These are phyloP conservation scores for Stylonectria norvegica DNA, from an alignment of 2,329 filamentous ascomycete genomes.

Conservation along the genomic window DNA sequence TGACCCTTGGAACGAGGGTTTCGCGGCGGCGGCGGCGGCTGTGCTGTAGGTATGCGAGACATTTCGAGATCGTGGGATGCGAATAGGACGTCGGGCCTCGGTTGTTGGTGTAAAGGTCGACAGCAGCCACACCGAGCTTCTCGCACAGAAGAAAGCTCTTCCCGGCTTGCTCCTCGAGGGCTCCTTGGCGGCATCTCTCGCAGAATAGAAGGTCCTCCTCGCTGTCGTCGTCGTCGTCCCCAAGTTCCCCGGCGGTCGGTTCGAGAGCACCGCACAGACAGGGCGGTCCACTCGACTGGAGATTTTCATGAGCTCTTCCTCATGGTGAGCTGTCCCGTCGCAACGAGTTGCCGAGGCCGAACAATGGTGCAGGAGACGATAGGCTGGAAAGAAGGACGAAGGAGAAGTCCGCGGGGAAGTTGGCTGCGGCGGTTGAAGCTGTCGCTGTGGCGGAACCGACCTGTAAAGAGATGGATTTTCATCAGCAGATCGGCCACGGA, in stretches of 20 bases:
- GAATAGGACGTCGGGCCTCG: conserved; percentile 15
- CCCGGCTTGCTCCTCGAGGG: conserved; percentile 10
- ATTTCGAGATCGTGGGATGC: conserved; percentile 17
- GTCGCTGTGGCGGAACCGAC: conserved; percentile 17
- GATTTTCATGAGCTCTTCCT: conserved; percentile 58
- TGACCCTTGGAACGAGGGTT: conserved; percentile 10
- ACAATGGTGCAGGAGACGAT: conserved; percentile 3
- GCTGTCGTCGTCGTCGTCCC: conserved; percentile 15
- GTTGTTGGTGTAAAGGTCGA: conserved; percentile 37
- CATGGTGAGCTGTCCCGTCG: conserved; percentile 38
- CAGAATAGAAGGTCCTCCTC: conserved; percentile 26
- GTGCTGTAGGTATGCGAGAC: conserved; percentile 25
- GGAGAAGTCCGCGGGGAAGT: conserved; percentile 18
- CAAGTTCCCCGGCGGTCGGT: conserved; percentile 37
- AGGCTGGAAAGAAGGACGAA: background rate
- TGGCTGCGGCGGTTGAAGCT: conserved; percentile 19
- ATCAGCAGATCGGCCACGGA: conserved; percentile 15
- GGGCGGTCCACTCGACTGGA: conserved; percentile 57
- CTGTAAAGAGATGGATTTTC: conserved; percentile 18
- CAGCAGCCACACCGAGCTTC: conserved; percentile 38
- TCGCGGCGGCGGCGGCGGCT: conserved; percentile 17
- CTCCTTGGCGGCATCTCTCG: conserved; percentile 15
- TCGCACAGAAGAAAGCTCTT: conserved; percentile 27
- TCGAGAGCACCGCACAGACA: conserved; percentile 54
- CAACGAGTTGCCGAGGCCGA: conserved; percentile 8